Base-by-base conservation (phyloP, 306 rosid genomes). In the Cucumis hystrix region DNA sequence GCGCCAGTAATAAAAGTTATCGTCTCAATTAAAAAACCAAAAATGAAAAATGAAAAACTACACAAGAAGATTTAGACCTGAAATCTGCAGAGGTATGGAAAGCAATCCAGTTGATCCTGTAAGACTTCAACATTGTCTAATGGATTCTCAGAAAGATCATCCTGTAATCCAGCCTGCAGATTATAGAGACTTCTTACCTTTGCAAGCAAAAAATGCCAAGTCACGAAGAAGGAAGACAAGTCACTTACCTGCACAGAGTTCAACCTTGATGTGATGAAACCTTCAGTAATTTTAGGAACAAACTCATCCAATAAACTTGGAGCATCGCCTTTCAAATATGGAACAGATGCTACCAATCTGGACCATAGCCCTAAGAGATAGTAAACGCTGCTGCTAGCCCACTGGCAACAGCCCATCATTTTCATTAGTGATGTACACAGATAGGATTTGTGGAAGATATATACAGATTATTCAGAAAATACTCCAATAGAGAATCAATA, bases 341-440 rank as follows among this genome's bases (percentile, higher is more conserved):
- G 99, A 80, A 95, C 97, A 85, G 99, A 95, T 62, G 97, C 78
- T 81, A 95, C 99, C 87, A 95, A 91, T 88, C 99, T 90, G 79
- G 99, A 95, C 99, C 99, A 95, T 33, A 95, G 83, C 58, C 99
- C 99, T 83, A 95, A 84, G 35, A 95, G 96, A 83, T 95, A 95
- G 91, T 95, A 95, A 51, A 95, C 96, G 67, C 99, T 95, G 86
- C 92, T 95, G 91, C 99, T 92, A 79, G 97, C 99, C 99, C 99
- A 92, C 99, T 95, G 89, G 76, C 82, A 87, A 82, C 65, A 84
- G 72, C 41, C 45, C 67, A 75, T 63, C 77, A 81, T 80, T 68
- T 65, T 55, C 73, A 82, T 90, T 83, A 91, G 82, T 40, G 78
- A 74, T 47, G 72, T 74, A 79, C 18, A 52, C 57, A 78, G 28